Percentiles rank a stretch among this genome's conserved stretches.
Evolutionary conservation across 345 rosid species (phyloP).

Genomic region (Microthlaspi erraticum): DNA sequence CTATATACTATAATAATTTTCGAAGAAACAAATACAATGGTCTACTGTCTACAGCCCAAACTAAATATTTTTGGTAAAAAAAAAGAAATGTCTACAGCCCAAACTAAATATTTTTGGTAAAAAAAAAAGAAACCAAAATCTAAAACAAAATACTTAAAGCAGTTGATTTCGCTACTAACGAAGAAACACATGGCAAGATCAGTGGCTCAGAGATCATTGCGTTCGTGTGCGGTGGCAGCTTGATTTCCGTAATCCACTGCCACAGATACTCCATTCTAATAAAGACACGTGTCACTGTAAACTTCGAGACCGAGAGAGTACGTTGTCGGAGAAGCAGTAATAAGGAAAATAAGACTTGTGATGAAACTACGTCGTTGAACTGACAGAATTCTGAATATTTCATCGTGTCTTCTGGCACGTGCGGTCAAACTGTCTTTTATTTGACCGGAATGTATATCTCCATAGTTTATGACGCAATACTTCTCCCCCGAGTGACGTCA

Average conservation of each 20-base stretch:
- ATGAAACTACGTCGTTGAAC: slow-evolving; percentile 21
- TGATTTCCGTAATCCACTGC: slow-evolving; percentile 8
- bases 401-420: slow-evolving; percentile 30
- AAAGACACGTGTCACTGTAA: background rate
- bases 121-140: no score
- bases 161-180: slow-evolving; percentile 11
- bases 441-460: slow-evolving; percentile 11
- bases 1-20: no score
- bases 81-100: no score
- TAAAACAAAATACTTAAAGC: background rate
- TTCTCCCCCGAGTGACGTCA: no score
- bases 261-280: background rate
- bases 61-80: no score
- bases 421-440: slow-evolving; percentile 12
- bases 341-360: background rate
- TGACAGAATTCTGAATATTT: slow-evolving; percentile 20
- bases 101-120: no score
- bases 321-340: slow-evolving; percentile 23
- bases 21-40: no score
- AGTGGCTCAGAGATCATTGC: slow-evolving; percentile 31
- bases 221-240: slow-evolving; percentile 30
- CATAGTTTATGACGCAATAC: background rate
- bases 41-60: no score
- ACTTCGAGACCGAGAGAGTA: background rate
- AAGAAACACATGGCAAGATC: slow-evolving; percentile 24